Evolutionary conservation across 2,329 filamentous ascomycete species (phyloP).

Genomic region (Ceratocystiopsis sp.): DNA sequence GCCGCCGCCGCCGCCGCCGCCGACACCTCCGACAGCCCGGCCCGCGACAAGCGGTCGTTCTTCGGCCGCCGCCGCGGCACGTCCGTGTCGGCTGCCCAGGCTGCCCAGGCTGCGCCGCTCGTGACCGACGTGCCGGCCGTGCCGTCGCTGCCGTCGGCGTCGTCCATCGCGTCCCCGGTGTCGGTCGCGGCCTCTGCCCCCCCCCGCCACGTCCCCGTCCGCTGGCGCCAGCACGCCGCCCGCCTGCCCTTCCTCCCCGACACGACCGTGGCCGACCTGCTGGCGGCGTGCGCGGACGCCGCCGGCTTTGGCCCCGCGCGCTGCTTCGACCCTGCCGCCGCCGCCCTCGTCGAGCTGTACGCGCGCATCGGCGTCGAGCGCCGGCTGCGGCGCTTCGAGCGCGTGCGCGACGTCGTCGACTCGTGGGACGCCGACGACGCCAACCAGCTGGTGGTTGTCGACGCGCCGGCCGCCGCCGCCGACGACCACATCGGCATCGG

Average conservation of each 20-base stretch:
- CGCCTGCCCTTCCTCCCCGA: conserved; percentile 55
- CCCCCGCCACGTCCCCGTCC: conserved; percentile 31
- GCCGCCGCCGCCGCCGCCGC: conserved; percentile 10
- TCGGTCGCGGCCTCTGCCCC: background rate
- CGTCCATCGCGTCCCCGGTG: too few relatives aligned
- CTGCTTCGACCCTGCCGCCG: conserved; percentile 41
- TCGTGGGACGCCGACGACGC: conserved; percentile 77
- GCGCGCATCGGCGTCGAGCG: conserved; percentile 61
- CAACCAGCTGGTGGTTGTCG: conserved; percentile 54
- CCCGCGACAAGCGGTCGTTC: conserved; percentile 31
- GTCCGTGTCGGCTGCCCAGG: conserved; percentile 8
- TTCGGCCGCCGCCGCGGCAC: conserved; percentile 24
- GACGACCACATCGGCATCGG: background rate
- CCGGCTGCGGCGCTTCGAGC: conserved; percentile 70
- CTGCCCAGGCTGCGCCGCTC: conserved; percentile 16
- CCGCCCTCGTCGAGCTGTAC: conserved; percentile 66
- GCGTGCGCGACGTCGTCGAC: conserved; percentile 73
- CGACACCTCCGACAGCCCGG: conserved; percentile 19
- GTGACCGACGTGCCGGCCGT: too few relatives aligned
- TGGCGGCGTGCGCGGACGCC: conserved; percentile 17
- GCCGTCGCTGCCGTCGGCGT: conserved; percentile 9
- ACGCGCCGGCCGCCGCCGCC: conserved; percentile 25
- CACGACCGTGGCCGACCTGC: conserved; percentile 58
- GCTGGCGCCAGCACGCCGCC: conserved; percentile 52
- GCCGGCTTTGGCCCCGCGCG: too few relatives aligned